Conservation (phyloP, 768 basidiomycete species). For the Paxillus ammoniavirescens region DNA sequence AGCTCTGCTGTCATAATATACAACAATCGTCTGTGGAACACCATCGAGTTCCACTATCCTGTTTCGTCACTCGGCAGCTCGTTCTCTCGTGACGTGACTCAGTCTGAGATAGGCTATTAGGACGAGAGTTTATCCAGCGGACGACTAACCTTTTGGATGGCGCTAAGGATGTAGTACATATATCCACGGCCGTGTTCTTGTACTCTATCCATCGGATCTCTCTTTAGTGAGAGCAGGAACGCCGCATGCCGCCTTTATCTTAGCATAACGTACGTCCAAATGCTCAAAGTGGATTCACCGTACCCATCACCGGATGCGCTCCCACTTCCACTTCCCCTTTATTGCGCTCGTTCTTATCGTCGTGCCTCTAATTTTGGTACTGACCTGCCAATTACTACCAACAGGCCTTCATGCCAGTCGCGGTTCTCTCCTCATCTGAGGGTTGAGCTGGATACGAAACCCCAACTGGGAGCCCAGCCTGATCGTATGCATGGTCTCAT, state of each 20-base stretch:
- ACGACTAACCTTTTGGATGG: constrained; percentile 82
- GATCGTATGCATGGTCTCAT: constrained; percentile 90
- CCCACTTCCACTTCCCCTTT: not conserved
- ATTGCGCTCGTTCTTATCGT: not conserved
- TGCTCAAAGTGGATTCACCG: constrained; percentile 70
- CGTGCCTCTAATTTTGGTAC: not conserved
- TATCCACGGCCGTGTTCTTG: constrained; percentile 76
- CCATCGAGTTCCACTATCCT: constrained; percentile 81
- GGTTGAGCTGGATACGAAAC: constrained; percentile 84
- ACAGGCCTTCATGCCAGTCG: constrained; percentile 88
- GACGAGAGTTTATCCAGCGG: constrained; percentile 82
- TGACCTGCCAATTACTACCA: not conserved
- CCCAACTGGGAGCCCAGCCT: constrained; percentile 76
- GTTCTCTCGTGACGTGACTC: constrained; percentile 19
- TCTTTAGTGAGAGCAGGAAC: constrained; percentile 93
- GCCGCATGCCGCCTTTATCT: constrained; percentile 84
- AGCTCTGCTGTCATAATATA: constrained; percentile 92
- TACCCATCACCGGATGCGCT: not conserved
- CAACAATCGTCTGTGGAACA: constrained; percentile 89
- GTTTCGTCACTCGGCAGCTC: constrained; percentile 92
- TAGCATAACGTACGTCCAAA: constrained; percentile 93
- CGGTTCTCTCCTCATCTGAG: constrained; percentile 88
- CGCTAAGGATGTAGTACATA: constrained; percentile 71
- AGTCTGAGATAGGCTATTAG: constrained; percentile 57
- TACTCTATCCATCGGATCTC: constrained; percentile 85